A percentile compares a stretch with the other conserved stretches of the same genome.
These are phyloP conservation scores for Cicer chorassanicum DNA, from an alignment of 306 rosid species.

Conservation along the genomic window DNA sequence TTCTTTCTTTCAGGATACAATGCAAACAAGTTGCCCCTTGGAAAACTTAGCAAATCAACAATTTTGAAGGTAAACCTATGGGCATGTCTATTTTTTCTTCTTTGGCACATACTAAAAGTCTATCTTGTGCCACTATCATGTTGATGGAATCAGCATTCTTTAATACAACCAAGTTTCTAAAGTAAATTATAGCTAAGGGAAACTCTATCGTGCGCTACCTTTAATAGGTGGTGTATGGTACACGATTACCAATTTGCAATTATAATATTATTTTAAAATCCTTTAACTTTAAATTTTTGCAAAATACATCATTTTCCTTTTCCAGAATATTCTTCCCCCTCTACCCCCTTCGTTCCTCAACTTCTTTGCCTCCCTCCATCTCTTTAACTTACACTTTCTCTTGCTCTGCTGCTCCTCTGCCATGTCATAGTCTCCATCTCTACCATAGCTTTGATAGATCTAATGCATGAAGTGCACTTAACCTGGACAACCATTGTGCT, in stretches of 20 bases:
- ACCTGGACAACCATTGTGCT: background rate
- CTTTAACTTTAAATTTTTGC: background rate
- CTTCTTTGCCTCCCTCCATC: background rate
- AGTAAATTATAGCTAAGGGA: background rate
- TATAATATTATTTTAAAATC: background rate
- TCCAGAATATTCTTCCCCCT: background rate
- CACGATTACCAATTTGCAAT: background rate
- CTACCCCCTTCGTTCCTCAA: background rate
- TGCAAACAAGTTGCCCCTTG: slow-evolving; percentile 94
- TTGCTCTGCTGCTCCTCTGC: background rate
- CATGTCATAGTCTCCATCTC: background rate
- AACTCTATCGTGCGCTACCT: background rate
- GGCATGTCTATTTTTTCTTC: slow-evolving; percentile 20
- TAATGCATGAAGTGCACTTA: background rate
- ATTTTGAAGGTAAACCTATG: slow-evolving; percentile 69
- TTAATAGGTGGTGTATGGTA: background rate
- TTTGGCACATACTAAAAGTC: slow-evolving; percentile 27
- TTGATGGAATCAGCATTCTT: slow-evolving; percentile 31
- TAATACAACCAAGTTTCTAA: slow-evolving; percentile 9
- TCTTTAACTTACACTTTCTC: background rate
- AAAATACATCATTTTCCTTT: background rate
- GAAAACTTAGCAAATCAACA: slow-evolving; percentile 93
- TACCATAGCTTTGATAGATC: background rate
- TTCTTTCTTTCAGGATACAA: slow-evolving; percentile 75
- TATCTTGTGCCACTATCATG: slow-evolving; percentile 20